phyloP scores from a whole-genome alignment of 169 alveolate genomes.

The Plasmodium reichenowi region DNA sequence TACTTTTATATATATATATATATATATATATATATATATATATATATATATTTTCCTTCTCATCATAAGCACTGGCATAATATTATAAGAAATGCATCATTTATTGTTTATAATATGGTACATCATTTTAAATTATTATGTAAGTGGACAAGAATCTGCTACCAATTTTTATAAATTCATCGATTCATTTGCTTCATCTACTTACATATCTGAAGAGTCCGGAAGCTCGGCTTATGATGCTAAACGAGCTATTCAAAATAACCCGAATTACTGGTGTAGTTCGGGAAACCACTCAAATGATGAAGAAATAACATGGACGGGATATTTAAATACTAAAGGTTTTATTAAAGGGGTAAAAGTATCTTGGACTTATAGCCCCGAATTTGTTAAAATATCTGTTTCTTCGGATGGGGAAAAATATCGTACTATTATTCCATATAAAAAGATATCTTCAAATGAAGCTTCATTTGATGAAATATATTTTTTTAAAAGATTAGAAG shows the following conservation, averaged over 20 bases:
- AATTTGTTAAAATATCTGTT: conserved; percentile 82
- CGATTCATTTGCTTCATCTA: conserved; percentile 84
- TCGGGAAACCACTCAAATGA: conserved; percentile 85
- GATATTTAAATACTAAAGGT: conserved; percentile 87
- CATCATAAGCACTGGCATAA: not conserved
- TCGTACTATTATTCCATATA: conserved; percentile 87
- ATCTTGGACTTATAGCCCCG: conserved; percentile 91
- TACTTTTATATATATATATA: conserved; percentile 2
- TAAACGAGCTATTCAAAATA: conserved; percentile 88
- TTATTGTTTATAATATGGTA: conserved; percentile 28
- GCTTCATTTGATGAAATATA: conserved; percentile 65
- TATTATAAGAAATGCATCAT: conserved; percentile 45
- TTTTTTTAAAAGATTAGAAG: conserved; percentile 40
- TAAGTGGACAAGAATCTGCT: conserved; percentile 77
- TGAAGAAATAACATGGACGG: conserved; percentile 89
- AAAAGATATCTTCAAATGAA: conserved; percentile 83
- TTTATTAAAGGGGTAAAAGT: conserved; percentile 84
- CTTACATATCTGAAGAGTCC: conserved; percentile 78
- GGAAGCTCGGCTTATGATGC: conserved; percentile 78
- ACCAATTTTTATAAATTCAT: conserved; percentile 80
- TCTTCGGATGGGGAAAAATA: conserved; percentile 88
- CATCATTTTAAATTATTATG: conserved; percentile 22
- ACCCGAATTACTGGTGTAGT: conserved; percentile 91
- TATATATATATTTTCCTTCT: not conserved
- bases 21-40: not conserved